Conservation (phyloP, 1,284 basidiomycete species). For the Cutaneotrichosporon sp. region DNA sequence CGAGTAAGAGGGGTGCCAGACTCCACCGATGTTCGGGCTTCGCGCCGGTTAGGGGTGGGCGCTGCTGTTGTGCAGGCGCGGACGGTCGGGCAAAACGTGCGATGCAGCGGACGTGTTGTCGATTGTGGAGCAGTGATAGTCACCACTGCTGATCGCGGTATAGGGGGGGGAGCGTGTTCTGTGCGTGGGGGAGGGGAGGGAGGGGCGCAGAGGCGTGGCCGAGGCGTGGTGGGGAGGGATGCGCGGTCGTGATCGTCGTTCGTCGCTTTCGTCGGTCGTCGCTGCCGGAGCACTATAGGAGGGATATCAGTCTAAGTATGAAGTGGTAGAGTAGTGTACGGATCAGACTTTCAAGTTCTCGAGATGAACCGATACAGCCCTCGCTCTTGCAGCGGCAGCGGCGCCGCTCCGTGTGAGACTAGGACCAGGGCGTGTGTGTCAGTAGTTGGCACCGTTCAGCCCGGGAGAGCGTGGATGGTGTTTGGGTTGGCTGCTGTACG, state of each 20-base stretch:
- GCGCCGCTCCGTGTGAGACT: too few species aligned
- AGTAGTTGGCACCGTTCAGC: too few species aligned
- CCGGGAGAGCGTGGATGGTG: too few species aligned
- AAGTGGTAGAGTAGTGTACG: background rate
- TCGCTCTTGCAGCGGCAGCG: too few species aligned
- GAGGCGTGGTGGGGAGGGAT: too few species aligned
- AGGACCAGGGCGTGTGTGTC: too few species aligned
- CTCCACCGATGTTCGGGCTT: background rate
- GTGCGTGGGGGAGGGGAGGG: background rate
- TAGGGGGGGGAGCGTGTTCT: background rate
- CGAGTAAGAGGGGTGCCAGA: background rate
- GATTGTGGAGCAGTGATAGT: background rate
- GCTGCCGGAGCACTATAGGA: too few species aligned
- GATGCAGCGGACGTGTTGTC: background rate
- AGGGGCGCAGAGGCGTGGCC: too few species aligned
- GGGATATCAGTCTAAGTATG: background rate
- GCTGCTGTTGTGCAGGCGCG: background rate
- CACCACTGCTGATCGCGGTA: background rate
- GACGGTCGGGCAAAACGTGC: background rate
- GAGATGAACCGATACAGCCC: too few species aligned
- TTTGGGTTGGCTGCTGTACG: too few species aligned
- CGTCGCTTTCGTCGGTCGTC: background rate
- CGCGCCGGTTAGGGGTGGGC: background rate
- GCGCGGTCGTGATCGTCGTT: background rate
- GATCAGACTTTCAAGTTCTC: background rate